Percentiles rank a stretch among this genome's conserved stretches.
Evolutionary conservation across 148 eudicot species (phyloP).

Genomic region (Camellia granthamiana): DNA sequence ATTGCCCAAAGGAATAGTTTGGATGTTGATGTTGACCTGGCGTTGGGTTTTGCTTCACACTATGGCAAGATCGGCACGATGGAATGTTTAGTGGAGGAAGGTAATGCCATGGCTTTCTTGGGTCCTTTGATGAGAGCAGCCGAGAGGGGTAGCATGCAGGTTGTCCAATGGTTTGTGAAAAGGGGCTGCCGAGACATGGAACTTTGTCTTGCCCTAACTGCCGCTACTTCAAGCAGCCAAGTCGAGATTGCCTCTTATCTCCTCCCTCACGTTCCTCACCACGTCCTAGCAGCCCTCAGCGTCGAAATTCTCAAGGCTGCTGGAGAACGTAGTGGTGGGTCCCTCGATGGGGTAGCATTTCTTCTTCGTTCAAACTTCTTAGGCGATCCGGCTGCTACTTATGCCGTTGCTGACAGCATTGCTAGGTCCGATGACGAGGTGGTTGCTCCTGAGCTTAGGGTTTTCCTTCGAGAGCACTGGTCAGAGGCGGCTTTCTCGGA

Average conservation of each 20-base stretch:
- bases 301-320: constrained; percentile 96
- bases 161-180: constrained; percentile 89
- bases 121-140: constrained; percentile 99
- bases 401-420: constrained; percentile 86
- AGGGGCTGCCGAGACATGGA: constrained; percentile 99
- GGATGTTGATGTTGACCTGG: constrained; percentile 95
- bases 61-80: constrained; percentile 82
- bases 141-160: constrained; percentile 83
- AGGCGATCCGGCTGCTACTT: constrained; percentile 75
- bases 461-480: constrained; percentile 72
- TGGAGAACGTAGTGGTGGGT: constrained; percentile 86
- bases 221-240: constrained; percentile 94
- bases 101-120: constrained; percentile 86
- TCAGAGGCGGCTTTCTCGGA: constrained; percentile 67
- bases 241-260: constrained; percentile 79
- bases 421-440: constrained; percentile 66
- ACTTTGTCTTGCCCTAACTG: constrained; percentile 93
- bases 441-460: constrained; percentile 67
- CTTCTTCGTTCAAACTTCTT: constrained; percentile 82
- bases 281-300: constrained; percentile 92
- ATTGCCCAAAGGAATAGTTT: constrained; percentile 95
- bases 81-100: constrained; percentile 98
- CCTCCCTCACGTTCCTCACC: constrained; percentile 92
- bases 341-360: constrained; percentile 88
- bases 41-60: constrained; percentile 94